phyloP scores from a whole-genome alignment of 345 rosid species.

The Kernera saxatilis region DNA sequence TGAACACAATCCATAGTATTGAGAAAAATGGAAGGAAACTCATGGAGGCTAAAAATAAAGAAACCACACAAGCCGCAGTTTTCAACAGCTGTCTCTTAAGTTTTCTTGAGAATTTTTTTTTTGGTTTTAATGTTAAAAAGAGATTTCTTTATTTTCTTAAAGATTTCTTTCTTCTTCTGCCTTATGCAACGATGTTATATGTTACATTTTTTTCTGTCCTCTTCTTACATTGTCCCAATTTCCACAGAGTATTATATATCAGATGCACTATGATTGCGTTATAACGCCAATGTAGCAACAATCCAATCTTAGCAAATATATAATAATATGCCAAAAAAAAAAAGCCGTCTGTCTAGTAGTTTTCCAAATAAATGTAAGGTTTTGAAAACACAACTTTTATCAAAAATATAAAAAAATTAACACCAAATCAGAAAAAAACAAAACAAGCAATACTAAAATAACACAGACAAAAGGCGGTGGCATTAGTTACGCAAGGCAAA shows the following conservation, averaged over 20 bases:
- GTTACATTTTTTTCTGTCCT: background rate
- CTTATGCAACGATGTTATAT: background rate
- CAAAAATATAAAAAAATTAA: background rate
- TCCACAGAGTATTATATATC: background rate
- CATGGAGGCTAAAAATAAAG: background rate
- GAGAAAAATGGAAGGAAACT: background rate
- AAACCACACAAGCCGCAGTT: background rate
- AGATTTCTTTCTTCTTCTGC: background rate
- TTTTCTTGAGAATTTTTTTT: too few species aligned
- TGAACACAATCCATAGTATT: background rate
- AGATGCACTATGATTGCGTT: background rate
- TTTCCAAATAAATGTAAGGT: background rate
- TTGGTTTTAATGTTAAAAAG: too few species aligned
- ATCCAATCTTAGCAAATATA: constrained; percentile 5
- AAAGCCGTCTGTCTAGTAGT: constrained; percentile 1
- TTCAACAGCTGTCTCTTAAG: background rate
- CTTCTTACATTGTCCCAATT: background rate
- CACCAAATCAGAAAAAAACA: background rate
- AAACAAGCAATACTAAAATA: background rate
- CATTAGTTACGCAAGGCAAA: constrained; percentile 2
- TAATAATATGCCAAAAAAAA: background rate
- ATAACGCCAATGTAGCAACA: background rate
- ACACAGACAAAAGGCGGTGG: background rate
- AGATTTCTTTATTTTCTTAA: too few species aligned
- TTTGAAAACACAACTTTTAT: background rate